phyloP scores from a whole-genome alignment of 768 basidiomycete genomes.

The Sporobolomyces roseus region DNA sequence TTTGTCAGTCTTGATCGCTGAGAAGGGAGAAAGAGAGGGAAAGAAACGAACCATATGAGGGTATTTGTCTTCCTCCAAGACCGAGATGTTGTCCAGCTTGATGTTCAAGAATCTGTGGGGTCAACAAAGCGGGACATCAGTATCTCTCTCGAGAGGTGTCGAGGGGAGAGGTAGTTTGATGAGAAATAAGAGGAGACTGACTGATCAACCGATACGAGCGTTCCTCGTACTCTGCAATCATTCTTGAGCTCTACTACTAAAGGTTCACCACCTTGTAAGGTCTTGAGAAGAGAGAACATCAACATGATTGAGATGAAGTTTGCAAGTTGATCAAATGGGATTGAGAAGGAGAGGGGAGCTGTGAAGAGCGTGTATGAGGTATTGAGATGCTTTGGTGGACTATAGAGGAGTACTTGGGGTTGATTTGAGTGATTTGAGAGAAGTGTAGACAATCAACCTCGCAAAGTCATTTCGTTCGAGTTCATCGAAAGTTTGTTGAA shows the following conservation, averaged over 20 bases:
- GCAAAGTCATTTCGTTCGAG: too few relatives aligned
- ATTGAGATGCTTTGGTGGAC: too few relatives aligned
- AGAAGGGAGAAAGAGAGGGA: too few relatives aligned
- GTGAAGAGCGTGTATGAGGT: too few relatives aligned
- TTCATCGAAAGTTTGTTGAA: too few relatives aligned
- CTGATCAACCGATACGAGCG: slow-evolving; percentile 98
- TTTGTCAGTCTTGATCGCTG: background rate
- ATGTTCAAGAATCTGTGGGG: slow-evolving; percentile 83
- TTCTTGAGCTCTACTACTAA: slow-evolving; percentile 82
- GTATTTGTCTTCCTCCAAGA: slow-evolving; percentile 84
- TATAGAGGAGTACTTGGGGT: too few relatives aligned
- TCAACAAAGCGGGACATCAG: slow-evolving; percentile 8
- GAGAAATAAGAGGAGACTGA: slow-evolving; percentile 49
- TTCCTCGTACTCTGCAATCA: slow-evolving; percentile 91
- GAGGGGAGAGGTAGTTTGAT: background rate
- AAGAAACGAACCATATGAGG: slow-evolving; percentile 77
- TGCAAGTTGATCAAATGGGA: too few relatives aligned
- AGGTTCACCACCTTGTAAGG: slow-evolving; percentile 78
- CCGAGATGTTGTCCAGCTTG: slow-evolving; percentile 85
- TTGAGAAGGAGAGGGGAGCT: background rate
- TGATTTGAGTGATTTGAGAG: too few relatives aligned
- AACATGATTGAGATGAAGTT: slow-evolving; percentile 52
- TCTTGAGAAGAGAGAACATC: slow-evolving; percentile 98
- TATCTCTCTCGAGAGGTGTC: slow-evolving; percentile 8
- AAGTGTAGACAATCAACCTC: too few relatives aligned